Evolutionary conservation across 805 yeast species (phyloP).

Genomic region (Wickerhamiella alocasiicola): DNA sequence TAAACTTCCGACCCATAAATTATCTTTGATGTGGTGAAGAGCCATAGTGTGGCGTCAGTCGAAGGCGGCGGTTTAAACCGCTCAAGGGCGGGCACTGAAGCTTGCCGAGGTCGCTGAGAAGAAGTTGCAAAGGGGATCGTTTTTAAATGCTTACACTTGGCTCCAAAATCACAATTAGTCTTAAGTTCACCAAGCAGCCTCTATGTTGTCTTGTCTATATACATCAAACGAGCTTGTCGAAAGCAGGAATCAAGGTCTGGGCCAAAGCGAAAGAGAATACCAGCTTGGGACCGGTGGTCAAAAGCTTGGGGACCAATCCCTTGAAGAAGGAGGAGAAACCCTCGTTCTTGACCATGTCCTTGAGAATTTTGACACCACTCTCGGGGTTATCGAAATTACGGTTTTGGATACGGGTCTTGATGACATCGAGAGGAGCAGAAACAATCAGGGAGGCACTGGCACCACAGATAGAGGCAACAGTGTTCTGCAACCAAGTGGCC

Average conservation of each 20-base stretch:
- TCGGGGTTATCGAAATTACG: conserved; percentile 91
- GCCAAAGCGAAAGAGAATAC: conserved; percentile 98
- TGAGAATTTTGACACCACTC: conserved; percentile 81
- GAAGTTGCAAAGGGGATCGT: too few species aligned
- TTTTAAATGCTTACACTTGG: too few species aligned
- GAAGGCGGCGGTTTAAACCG: too few species aligned
- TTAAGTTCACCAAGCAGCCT: too few species aligned
- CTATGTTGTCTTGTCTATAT: too few species aligned
- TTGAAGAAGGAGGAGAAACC: conserved; percentile 86
- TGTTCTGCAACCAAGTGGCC: conserved; percentile 94
- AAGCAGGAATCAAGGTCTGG: conserved; percentile 91
- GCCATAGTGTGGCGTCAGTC: conserved; percentile 22
- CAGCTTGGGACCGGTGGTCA: conserved; percentile 96
- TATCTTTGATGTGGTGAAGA: conserved; percentile 59
- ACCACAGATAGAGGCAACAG: conserved; percentile 87
- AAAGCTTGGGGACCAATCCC: conserved; percentile 89
- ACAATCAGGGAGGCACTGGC: conserved; percentile 95
- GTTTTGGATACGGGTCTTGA: conserved; percentile 97
- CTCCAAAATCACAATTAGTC: too few species aligned
- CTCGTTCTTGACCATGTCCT: conserved; percentile 86
- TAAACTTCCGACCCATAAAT: conserved; percentile 62
- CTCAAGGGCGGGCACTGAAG: too few species aligned
- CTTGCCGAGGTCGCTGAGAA: too few species aligned
- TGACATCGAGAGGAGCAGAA: conserved; percentile 93
- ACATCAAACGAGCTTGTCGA: conserved; percentile 57